phyloP scores from a whole-genome alignment of 2,329 filamentous ascomycete genomes.

The Zarea fungicola region DNA sequence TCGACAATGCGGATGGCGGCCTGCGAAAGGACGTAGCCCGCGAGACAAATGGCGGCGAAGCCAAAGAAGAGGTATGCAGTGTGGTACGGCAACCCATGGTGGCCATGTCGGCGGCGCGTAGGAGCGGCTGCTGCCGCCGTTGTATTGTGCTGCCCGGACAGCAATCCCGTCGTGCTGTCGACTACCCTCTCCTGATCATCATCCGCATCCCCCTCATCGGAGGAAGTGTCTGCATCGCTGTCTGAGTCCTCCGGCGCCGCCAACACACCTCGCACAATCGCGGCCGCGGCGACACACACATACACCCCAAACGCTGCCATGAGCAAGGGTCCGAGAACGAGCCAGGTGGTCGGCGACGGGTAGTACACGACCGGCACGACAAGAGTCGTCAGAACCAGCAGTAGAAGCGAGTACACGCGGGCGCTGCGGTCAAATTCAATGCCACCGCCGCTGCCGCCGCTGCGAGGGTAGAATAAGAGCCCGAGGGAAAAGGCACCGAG shows the following conservation, averaged over 20 bases:
- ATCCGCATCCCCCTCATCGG: slow-evolving; percentile 17
- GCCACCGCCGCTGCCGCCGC: slow-evolving; percentile 16
- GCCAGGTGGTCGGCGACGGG: slow-evolving; percentile 18
- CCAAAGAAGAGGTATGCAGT: slow-evolving; percentile 36
- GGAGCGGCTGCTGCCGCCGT: slow-evolving; percentile 13
- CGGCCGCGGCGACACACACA: slow-evolving; percentile 36
- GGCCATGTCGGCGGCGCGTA: slow-evolving; percentile 6
- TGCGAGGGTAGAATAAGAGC: slow-evolving; percentile 35
- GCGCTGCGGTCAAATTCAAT: slow-evolving; percentile 41
- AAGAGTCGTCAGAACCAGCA: slow-evolving; percentile 38
- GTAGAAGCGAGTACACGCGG: slow-evolving; percentile 39
- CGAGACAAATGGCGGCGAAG: slow-evolving; percentile 39
- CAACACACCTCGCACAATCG: slow-evolving; percentile 39
- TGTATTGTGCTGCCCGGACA: neutral
- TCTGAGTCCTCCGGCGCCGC: slow-evolving; percentile 35
- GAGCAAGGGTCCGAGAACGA: slow-evolving; percentile 31
- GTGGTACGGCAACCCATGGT: slow-evolving; percentile 17
- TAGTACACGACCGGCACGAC: slow-evolving; percentile 26
- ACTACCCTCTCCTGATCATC: slow-evolving; percentile 20
- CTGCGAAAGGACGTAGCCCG: slow-evolving; percentile 45
- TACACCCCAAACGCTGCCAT: slow-evolving; percentile 40
- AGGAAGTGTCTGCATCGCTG: slow-evolving; percentile 20
- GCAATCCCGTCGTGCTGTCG: neutral
- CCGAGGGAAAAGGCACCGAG: slow-evolving; percentile 51
- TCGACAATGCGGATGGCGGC: slow-evolving; percentile 38